Evolutionary conservation across 2,329 filamentous ascomycete genomes (phyloP).

Genomic region (Davidsoniella virescens): DNA sequence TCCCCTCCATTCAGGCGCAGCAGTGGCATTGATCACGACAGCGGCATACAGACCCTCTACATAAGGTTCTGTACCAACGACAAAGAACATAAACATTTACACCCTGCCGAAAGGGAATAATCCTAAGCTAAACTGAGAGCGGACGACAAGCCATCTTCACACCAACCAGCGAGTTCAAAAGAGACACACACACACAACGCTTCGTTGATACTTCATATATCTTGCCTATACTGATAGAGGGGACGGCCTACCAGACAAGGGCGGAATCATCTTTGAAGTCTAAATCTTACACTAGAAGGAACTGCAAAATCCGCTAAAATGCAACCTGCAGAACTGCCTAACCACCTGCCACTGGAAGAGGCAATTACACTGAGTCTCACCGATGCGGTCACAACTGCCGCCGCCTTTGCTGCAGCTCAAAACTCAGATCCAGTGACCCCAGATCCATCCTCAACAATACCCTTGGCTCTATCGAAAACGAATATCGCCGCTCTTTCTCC

Average conservation of each 20-base stretch:
- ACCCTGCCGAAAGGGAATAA: neutral
- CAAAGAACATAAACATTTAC: no score
- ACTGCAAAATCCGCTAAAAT: slow-evolving; percentile 5
- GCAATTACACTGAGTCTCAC: slow-evolving; percentile 4
- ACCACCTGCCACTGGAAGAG: slow-evolving; percentile 1
- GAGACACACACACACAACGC: neutral
- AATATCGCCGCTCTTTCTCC: neutral
- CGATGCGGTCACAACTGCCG: slow-evolving; percentile 3
- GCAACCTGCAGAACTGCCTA: slow-evolving; percentile 3
- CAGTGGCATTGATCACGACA: neutral
- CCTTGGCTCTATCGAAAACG: neutral
- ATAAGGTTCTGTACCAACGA: neutral
- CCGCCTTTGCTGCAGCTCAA: slow-evolving; percentile 3
- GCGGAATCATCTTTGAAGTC: no score
- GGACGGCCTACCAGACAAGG: no score
- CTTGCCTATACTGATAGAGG: no score
- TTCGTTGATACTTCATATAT: no score
- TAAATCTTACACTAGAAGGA: no score
- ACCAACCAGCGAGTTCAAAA: neutral
- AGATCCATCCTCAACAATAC: neutral
- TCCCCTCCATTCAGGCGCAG: no score
- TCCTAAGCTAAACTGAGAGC: slow-evolving; percentile 1
- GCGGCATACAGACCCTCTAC: neutral
- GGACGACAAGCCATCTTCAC: slow-evolving; percentile 1
- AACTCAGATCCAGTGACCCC: neutral